Conservation (phyloP, 768 basidiomycete genomes). For the Infundibulicybe gibba region DNA sequence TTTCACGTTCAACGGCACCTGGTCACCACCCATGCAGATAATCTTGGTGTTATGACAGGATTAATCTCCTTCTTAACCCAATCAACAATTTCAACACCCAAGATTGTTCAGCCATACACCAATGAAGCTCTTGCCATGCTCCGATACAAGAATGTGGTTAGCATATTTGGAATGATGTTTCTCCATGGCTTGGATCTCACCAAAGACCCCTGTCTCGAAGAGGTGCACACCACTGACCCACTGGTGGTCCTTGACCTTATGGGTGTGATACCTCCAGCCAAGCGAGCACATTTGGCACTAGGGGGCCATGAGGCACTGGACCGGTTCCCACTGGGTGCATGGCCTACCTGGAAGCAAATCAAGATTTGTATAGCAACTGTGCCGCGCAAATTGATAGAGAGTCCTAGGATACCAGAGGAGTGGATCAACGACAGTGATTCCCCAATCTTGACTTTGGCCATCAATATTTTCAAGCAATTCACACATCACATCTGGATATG, state of each 20-base stretch:
- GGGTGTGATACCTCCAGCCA: neutral
- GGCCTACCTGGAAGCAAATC: neutral
- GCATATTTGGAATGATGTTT: neutral
- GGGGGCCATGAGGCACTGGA: neutral
- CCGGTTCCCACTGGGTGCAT: neutral
- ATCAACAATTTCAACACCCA: slow-evolving; percentile 9
- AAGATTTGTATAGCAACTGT: no score
- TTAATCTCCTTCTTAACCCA: slow-evolving; percentile 10
- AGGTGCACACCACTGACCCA: neutral
- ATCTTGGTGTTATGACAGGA: slow-evolving; percentile 7
- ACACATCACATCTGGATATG: neutral
- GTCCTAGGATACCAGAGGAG: neutral
- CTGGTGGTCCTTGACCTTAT: neutral
- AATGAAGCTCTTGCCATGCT: slow-evolving; percentile 1
- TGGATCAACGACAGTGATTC: neutral
- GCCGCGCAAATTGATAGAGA: neutral
- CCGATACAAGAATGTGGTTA: neutral
- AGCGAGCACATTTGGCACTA: neutral
- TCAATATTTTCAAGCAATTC: neutral
- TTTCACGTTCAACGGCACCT: neutral
- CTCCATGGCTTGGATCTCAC: neutral
- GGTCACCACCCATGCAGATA: neutral
- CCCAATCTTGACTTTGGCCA: neutral
- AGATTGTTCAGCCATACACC: slow-evolving; percentile 4
- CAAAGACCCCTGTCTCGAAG: neutral